Evolutionary conservation across 192 early-diverging fungal species (phyloP), one percentile per base, ranked within the genome.

Genomic region (Gonapodya prolifera): DNA sequence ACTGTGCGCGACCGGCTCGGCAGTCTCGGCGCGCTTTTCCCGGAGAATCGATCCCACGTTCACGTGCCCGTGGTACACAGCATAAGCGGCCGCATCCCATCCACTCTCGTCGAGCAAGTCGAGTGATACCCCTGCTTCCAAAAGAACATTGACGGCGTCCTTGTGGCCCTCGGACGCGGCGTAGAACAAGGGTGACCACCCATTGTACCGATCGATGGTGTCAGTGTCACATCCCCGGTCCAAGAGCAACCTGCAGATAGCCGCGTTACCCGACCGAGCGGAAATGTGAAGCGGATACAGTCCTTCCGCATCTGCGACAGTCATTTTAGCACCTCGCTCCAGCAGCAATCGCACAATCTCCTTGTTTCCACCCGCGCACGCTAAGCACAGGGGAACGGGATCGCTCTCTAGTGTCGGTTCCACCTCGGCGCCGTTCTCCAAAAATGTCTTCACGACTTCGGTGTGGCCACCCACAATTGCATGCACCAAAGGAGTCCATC

Each of bases 141-240:
- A 80, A 70, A 99, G 80, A 13, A 94, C 86, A 28, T 89, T 84
- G 1, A 94, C 92, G 80, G 94, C 94, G 13, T 91, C 91, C 1
- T 85, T 79, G 78, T 98, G 90, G 0, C 98, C 98, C 77, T 98
- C 96, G 75, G 89, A 90, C 16, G 93, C 94, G 0, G 95, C 93
- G 83, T 94, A 98, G 76, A 99, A 99, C n/a, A 98, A 81, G 0
- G 98, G 96, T 1, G 95, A 92, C 98, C 98, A 99, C 18, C 92
- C 90, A 79, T 94, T 92, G 84, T 98, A 95, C 81, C 91, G 91
- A 81, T 99, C 98, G 1, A 84, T 81, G 28, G 87, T 84, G 69
- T 99, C 91, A n/a, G 94, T 85, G 23, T 93, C 88, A 2, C 88
- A 89, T 0, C 87, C 88, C 34, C 93, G 86, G 1, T 83, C 84